A percentile compares a stretch with the other conserved stretches of the same genome.
Conservation (phyloP, 176 grass and related monocot genomes). For the Elaeis guineensis region DNA sequence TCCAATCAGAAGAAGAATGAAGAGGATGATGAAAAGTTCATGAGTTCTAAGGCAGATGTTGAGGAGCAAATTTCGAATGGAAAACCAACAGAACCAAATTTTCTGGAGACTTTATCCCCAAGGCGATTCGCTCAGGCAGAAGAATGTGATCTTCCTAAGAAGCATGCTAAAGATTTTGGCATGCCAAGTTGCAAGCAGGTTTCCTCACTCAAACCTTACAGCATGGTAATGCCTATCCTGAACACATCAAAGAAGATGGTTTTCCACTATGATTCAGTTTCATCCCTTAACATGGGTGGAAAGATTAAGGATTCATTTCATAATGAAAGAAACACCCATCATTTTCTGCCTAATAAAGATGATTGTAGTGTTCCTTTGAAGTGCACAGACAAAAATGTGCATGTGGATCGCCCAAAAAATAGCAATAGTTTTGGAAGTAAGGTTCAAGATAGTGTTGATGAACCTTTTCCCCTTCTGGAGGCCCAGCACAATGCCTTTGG, state of each 20-base stretch:
- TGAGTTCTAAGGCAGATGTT: conserved; percentile 8
- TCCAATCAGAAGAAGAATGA: conserved; percentile 19
- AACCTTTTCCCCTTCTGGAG: conserved; percentile 1
- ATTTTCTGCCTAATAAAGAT: background rate
- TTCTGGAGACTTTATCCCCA: conserved; percentile 8
- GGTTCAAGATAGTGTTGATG: background rate
- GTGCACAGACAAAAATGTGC: background rate
- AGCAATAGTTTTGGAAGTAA: background rate
- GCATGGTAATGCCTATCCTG: conserved; percentile 27
- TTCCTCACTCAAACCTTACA: conserved; percentile 45
- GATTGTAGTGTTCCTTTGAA: background rate
- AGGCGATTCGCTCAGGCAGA: conserved; percentile 10
- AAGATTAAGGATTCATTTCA: background rate
- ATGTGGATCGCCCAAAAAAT: conserved; percentile 5
- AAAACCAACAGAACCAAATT: conserved; percentile 4
- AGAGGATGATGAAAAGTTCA: conserved; percentile 20
- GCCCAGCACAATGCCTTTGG: background rate
- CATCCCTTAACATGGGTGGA: background rate
- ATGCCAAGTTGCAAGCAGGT: conserved; percentile 15
- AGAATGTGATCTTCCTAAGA: conserved; percentile 20
- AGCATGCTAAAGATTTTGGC: background rate
- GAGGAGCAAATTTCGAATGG: conserved; percentile 20
- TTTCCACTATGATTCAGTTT: conserved; percentile 8
- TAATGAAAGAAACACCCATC: background rate
- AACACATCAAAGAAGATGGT: conserved; percentile 12